Base-by-base conservation (phyloP, 164 flowering plant species). In the Hamamelis virginiana region DNA sequence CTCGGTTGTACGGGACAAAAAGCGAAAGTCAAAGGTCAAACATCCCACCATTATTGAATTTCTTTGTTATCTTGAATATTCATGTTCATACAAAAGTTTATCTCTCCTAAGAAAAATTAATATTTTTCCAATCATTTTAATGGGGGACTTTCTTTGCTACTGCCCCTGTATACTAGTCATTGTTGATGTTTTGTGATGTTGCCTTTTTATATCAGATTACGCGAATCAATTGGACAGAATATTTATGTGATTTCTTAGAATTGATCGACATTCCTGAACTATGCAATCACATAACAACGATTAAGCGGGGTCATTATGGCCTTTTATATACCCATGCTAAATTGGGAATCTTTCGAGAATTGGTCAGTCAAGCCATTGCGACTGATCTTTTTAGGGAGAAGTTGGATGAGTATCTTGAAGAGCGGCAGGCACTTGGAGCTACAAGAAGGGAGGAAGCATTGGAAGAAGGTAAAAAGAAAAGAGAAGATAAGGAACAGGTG, bases 221-320 rank as follows among this genome's bases (percentile, higher is more conserved):
- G 16, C 48, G 82, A 43, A 27, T 84, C 63, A 95, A 71, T 52
- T 95, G 98, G 98, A 74, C 84, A 22, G 97, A 95, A 16, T 91
- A 84, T 75, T 68, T 95, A 64, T 92, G 90, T 76, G 94, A 90
- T 80, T 92, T 92, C 81, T 59, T 95, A 67, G 97, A 92, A 73
- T 78, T 85, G 84, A 73, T 71, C 64, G 83, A 85, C 46, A 67
- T 66, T 75, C 79, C 82, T 65, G 88, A 87, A 69, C 60, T 89
- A 41, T 65, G 83, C 27, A 53, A 77, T 51, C 56, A 78, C 66
- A 65, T 78, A 50, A 64, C 87, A 63, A 92, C 94, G 28, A 89
- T 95, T 59, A 89, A 76, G 79, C 79, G 97, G 57, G 97, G 97
- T 13, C 94, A 87, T 57, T 95, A 92, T 84, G 88, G 92, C 57